Conservation (phyloP, 1,284 basidiomycete species). For the Apiotrichum sp. region DNA sequence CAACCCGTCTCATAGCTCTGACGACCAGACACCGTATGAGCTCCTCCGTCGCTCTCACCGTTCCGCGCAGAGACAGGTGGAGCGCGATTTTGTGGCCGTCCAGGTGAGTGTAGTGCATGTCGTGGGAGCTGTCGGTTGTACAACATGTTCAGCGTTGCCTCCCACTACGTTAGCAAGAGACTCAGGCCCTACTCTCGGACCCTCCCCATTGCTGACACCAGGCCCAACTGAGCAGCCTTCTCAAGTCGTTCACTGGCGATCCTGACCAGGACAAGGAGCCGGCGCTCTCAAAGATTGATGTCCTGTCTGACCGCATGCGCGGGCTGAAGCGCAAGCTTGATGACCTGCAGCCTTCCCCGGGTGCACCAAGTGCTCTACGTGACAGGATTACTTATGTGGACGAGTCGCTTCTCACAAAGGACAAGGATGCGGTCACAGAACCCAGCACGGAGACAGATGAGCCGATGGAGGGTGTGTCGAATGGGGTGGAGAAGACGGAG, state of each 20-base stretch:
- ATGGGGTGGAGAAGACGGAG: neutral
- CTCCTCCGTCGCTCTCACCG: slow-evolving; percentile 44
- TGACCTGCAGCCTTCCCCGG: slow-evolving; percentile 13
- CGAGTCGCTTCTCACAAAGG: slow-evolving; percentile 6
- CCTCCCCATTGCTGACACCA: neutral
- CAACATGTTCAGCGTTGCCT: no score
- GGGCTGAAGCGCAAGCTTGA: slow-evolving; percentile 47
- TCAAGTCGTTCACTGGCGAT: slow-evolving; percentile 19
- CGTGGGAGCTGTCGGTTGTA: no score
- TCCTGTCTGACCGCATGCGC: slow-evolving; percentile 32
- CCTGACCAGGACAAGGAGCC: slow-evolving; percentile 16
- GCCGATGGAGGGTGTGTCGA: neutral
- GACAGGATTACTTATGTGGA: slow-evolving; percentile 15
- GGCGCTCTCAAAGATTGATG: slow-evolving; percentile 29
- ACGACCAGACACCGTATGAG: slow-evolving; percentile 47
- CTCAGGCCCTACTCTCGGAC: no score
- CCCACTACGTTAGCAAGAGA: no score
- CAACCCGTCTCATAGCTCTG: slow-evolving; percentile 4
- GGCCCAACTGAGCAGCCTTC: slow-evolving; percentile 19
- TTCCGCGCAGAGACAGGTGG: slow-evolving; percentile 45
- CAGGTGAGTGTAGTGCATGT: slow-evolving; percentile 5
- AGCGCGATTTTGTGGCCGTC: slow-evolving; percentile 41
- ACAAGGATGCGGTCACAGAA: neutral
- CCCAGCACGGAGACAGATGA: neutral
- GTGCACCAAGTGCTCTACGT: slow-evolving; percentile 5